Evolutionary conservation across 306 rosid species (phyloP), one percentile per base, ranked within the genome.

Genomic region (Prunus armeniaca): DNA sequence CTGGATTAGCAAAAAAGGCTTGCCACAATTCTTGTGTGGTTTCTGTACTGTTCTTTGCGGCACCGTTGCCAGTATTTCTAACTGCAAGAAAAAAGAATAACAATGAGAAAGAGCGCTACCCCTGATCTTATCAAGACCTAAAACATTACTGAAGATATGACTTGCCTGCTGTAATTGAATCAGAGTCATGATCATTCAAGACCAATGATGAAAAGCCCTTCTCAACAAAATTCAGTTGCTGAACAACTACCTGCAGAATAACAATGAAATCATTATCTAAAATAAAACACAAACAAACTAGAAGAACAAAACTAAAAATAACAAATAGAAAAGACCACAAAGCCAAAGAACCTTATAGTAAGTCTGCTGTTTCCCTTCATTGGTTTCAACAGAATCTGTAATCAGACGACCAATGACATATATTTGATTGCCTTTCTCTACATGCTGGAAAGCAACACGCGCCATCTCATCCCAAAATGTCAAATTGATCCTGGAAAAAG

Each of bases 391-490:
- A n/a, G 90, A 74, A 81, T 95, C 97, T 2, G 92, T 72, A 18
- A 89, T 80, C 67, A 95, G 82, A 61, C 97, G 97, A 27, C 99
- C 99, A 9, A 86, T 81, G 24, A 95, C 96, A 73, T 83, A 83
- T 82, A 95, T 88, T 60, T 91, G 93, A 6, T 89, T 86, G 22
- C 97, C 97, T 71, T 90, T 86, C 80, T 84, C 86, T n/a, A 92
- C 68, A 82, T 92, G 96, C 69, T 92, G 92, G 72, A 45, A 89
- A 20, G 98, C 97, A 82, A 88, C 76, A 66, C 87, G 91, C 0
- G 97, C 97, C 56, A 92, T 84, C 65, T 91, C 98, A 73, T 92
- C 97, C 99, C 98, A 95, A 80, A 95, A 95, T 6, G 96, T 88
- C 84, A 95, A 69, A 81, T 68, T 80, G 69, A 91, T 83, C 93